Evolutionary conservation across 176 grass and related monocot species (phyloP).

Genomic region (Hyparrhenia diplandra): DNA sequence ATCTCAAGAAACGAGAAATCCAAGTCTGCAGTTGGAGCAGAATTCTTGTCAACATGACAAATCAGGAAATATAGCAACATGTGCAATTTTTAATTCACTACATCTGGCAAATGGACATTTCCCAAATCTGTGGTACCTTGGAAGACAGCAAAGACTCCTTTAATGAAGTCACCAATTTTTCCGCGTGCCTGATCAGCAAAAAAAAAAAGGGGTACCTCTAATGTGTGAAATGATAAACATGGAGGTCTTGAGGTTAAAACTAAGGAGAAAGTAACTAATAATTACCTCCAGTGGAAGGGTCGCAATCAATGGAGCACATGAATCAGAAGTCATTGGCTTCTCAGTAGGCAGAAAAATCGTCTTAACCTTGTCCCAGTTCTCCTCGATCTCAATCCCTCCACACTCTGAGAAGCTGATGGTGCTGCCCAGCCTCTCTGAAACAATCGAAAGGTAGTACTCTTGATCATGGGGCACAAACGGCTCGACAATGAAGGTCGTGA

Average conservation of each 20-base stretch:
- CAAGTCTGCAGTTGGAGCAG: conserved; percentile 48
- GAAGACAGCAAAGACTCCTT: conserved; percentile 87
- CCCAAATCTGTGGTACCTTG: conserved; percentile 44
- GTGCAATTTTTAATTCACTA: neutral
- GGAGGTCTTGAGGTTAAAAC: neutral
- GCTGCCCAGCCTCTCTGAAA: conserved; percentile 80
- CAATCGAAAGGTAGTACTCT: conserved; percentile 87
- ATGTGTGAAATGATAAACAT: neutral
- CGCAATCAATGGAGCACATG: conserved; percentile 79
- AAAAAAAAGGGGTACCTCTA: neutral
- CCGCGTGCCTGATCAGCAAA: conserved; percentile 54
- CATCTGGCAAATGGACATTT: neutral
- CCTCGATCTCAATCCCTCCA: conserved; percentile 91
- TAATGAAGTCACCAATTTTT: conserved; percentile 86
- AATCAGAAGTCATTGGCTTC: conserved; percentile 61
- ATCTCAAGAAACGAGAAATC: conserved; percentile 97
- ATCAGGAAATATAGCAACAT: neutral
- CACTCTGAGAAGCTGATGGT: conserved; percentile 95
- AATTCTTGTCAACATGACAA: conserved; percentile 1
- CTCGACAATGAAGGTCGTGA: conserved; percentile 89
- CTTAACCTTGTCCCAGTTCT: conserved; percentile 99
- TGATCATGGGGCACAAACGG: conserved; percentile 85
- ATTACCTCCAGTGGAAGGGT: conserved; percentile 84
- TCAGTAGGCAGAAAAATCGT: conserved; percentile 71
- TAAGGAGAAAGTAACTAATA: neutral